phyloP scores from a whole-genome alignment of 2,329 filamentous ascomycete genomes.

The Sclerotinia nivalis region DNA sequence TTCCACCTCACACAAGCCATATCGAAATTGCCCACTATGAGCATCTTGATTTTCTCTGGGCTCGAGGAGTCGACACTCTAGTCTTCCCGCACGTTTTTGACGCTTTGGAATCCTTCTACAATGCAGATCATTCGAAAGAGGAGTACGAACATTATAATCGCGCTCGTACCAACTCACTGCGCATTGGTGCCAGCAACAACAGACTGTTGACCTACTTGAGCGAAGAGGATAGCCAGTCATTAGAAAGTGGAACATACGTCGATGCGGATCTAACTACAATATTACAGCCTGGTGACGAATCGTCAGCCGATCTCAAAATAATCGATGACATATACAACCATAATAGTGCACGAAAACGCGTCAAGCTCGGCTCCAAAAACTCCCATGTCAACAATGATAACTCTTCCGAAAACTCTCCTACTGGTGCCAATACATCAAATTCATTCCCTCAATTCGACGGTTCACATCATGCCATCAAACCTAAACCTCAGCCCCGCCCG shows the following conservation, averaged over 20 bases:
- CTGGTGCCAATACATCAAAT: background rate
- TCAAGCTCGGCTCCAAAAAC: background rate
- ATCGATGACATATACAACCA: slow-evolving; percentile 13
- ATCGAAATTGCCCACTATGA: slow-evolving; percentile 91
- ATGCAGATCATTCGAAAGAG: slow-evolving; percentile 57
- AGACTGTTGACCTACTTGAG: slow-evolving; percentile 29
- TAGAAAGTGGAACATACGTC: slow-evolving; percentile 26
- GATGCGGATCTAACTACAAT: slow-evolving; percentile 3
- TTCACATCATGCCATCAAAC: slow-evolving; percentile 1
- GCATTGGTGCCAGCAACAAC: slow-evolving; percentile 27
- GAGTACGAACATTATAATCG: slow-evolving; percentile 58
- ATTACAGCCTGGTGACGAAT: slow-evolving; percentile 15
- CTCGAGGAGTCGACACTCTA: slow-evolving; percentile 74
- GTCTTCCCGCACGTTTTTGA: slow-evolving; percentile 90
- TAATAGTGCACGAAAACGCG: slow-evolving; percentile 18
- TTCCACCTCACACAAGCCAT: slow-evolving; percentile 81
- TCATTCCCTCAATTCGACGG: background rate
- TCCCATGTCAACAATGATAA: slow-evolving; percentile 28
- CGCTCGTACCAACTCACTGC: slow-evolving; percentile 36
- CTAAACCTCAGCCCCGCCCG: background rate
- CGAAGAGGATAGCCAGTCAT: slow-evolving; percentile 32
- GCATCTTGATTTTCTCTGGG: slow-evolving; percentile 97
- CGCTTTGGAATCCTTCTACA: slow-evolving; percentile 72
- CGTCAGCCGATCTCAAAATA: slow-evolving; percentile 9
- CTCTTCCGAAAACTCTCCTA: slow-evolving; percentile 27